Conservation (phyloP, 1,284 basidiomycete species). For the Apiotrichum siamense region DNA sequence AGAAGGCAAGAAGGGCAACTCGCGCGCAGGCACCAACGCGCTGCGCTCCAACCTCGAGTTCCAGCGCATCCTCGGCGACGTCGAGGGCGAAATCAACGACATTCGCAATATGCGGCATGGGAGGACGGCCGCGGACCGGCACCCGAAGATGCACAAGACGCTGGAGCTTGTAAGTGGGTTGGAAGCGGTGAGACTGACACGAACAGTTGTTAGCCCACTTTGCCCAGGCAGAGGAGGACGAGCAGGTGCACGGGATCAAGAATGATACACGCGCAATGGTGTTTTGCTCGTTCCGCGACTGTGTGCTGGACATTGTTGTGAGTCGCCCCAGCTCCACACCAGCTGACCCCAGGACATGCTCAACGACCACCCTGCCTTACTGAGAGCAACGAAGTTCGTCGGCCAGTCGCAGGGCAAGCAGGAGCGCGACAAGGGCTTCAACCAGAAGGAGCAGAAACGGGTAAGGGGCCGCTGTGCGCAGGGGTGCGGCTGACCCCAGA, state of each 20-base stretch:
- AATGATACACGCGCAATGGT: conserved; percentile 82
- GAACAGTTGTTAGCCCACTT: conserved; percentile 67
- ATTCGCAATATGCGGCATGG: conserved; percentile 40
- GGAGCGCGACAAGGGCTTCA: conserved; percentile 69
- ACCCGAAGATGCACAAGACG: conserved; percentile 91
- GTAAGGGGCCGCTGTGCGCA: conserved; percentile 48
- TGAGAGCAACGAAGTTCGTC: conserved; percentile 77
- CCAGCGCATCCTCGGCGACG: conserved; percentile 40
- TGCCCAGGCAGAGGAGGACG: conserved; percentile 55
- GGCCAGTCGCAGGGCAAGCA: conserved; percentile 83
- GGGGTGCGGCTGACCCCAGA: conserved; percentile 17
- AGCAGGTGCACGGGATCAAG: conserved; percentile 46
- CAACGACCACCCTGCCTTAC: conserved; percentile 63
- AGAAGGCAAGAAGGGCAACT: conserved; percentile 36
- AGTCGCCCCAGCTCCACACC: conserved; percentile 5
- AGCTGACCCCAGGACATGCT: conserved; percentile 52
- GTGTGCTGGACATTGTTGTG: conserved; percentile 82
- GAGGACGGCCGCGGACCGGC: conserved; percentile 49
- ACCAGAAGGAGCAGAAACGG: conserved; percentile 84
- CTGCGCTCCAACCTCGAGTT: conserved; percentile 43
- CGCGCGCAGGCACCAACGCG: conserved; percentile 26
- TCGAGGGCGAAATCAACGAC: conserved; percentile 37
- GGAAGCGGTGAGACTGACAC: background rate
- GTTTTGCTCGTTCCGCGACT: conserved; percentile 81
- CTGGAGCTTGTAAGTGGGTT: conserved; percentile 54